Evolutionary conservation across 2,329 filamentous ascomycete species (phyloP).

Genomic region (Torrubiella hemipterigena): DNA sequence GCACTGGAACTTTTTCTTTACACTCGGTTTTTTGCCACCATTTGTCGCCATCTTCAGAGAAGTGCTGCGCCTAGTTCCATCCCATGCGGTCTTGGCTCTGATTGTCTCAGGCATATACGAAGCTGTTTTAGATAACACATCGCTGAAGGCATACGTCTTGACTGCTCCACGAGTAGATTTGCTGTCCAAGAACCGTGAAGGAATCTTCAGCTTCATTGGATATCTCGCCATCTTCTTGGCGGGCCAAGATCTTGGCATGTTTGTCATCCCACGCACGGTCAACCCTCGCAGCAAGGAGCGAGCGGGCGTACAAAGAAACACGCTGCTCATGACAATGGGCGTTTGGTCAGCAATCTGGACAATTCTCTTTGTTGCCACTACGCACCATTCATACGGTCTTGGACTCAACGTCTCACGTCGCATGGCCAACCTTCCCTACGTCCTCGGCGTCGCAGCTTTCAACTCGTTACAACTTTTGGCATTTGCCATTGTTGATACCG

Average conservation of each 20-base stretch:
- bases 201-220: conserved; percentile 86
- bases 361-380: conserved; percentile 56
- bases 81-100: conserved; percentile 64
- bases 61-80: conserved; percentile 56
- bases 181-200: conserved; percentile 84
- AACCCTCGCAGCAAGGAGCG: conserved; percentile 27
- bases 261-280: conserved; percentile 55
- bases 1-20: conserved; percentile 99
- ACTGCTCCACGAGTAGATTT: conserved; percentile 68
- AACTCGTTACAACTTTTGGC: conserved; percentile 73
- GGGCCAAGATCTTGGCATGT: conserved; percentile 73
- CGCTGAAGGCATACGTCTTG: conserved; percentile 73
- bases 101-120: conserved; percentile 62
- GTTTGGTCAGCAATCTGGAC: conserved; percentile 58
- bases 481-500: conserved; percentile 65
- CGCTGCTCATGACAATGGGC: conserved; percentile 50
- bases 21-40: conserved; percentile 74
- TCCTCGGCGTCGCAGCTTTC: conserved; percentile 86
- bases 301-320: conserved; percentile 35
- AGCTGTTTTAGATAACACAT: conserved; percentile 59
- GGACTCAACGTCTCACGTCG: conserved; percentile 72
- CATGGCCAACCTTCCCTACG: conserved; percentile 84
- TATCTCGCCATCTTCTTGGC: conserved; percentile 92
- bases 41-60: conserved; percentile 78
- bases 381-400: conserved; percentile 57